These are phyloP conservation scores for Nakaseomyces nivariensis DNA, from an alignment of 1,139 yeast genomes.

Conservation along the genomic window DNA sequence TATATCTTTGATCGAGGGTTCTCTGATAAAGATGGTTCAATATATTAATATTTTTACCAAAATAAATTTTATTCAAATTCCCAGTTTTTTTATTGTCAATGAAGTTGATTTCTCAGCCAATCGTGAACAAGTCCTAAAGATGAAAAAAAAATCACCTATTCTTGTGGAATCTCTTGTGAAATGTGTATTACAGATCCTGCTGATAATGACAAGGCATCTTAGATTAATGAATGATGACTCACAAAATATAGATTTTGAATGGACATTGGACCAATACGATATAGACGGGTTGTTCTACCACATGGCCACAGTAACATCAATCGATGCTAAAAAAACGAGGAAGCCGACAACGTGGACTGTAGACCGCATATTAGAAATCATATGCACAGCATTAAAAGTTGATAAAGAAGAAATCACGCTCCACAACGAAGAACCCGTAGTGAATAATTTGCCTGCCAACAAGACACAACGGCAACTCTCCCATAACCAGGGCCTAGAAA, in stretches of 20 bases:
- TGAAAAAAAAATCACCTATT: slow-evolving; percentile 4
- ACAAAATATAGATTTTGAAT: slow-evolving; percentile 9
- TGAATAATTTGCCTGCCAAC: neutral
- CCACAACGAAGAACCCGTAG: neutral
- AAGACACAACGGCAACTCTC: neutral
- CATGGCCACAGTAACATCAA: slow-evolving; percentile 8
- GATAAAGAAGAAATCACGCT: neutral
- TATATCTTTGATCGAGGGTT: slow-evolving; percentile 10
- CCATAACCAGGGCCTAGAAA: neutral
- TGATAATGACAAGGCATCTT: slow-evolving; percentile 11
- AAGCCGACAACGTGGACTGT: slow-evolving; percentile 7
- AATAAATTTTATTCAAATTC: slow-evolving; percentile 11
- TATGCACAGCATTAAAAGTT: neutral
- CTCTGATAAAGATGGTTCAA: slow-evolving; percentile 17
- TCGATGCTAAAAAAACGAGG: slow-evolving; percentile 5
- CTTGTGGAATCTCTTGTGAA: slow-evolving; percentile 8
- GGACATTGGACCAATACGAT: slow-evolving; percentile 17
- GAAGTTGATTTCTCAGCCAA: neutral
- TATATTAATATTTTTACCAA: slow-evolving; percentile 11
- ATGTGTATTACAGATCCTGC: slow-evolving; percentile 11
- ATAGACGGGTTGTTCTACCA: slow-evolving; percentile 20
- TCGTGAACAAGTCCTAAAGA: neutral
- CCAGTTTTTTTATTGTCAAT: slow-evolving; percentile 6
- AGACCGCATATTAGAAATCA: slow-evolving; percentile 5
- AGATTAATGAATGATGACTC: slow-evolving; percentile 11